Conservation (phyloP, 441 rosid genomes). For the Aquilaria agallochum region DNA sequence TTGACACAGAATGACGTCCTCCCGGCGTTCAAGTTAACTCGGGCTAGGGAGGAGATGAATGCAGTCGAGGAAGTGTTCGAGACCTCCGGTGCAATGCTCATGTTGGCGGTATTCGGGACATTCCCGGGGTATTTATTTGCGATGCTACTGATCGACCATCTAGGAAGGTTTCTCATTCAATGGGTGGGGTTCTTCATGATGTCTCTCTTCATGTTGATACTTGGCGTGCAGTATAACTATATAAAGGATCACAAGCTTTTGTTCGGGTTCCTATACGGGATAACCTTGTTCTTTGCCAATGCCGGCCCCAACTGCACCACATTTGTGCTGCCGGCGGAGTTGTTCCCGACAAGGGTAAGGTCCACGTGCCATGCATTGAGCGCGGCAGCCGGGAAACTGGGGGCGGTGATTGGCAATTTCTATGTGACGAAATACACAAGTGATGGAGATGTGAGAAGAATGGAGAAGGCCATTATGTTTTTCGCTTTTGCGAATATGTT, state of each 20-base stretch:
- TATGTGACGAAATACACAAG: too few species aligned
- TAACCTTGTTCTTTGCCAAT: constrained; percentile 59
- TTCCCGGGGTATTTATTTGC: constrained; percentile 63
- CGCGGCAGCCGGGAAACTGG: constrained; percentile 50
- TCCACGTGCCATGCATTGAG: constrained; percentile 63
- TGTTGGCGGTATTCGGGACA: constrained; percentile 46
- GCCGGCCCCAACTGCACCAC: constrained; percentile 61
- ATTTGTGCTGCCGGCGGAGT: constrained; percentile 55
- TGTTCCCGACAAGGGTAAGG: constrained; percentile 55
- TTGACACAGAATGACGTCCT: constrained; percentile 57
- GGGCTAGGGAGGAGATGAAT: constrained; percentile 43
- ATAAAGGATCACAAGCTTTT: constrained; percentile 39
- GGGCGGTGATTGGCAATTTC: constrained; percentile 45
- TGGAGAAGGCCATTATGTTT: too few species aligned
- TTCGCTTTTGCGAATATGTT: too few species aligned
- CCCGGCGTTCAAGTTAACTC: constrained; percentile 49
- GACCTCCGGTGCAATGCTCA: constrained; percentile 46
- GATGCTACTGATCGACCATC: constrained; percentile 33
- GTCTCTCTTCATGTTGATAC: constrained; percentile 56
- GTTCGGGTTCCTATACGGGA: constrained; percentile 37
- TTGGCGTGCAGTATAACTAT: constrained; percentile 45
- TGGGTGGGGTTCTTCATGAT: constrained; percentile 62
- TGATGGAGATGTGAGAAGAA: too few species aligned
- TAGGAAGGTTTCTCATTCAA: constrained; percentile 50
- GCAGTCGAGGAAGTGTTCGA: constrained; percentile 44